Evolutionary conservation across 2,329 filamentous ascomycete genomes (phyloP), one percentile per base, ranked within the genome.

Genomic region (Sporothrix sp.): DNA sequence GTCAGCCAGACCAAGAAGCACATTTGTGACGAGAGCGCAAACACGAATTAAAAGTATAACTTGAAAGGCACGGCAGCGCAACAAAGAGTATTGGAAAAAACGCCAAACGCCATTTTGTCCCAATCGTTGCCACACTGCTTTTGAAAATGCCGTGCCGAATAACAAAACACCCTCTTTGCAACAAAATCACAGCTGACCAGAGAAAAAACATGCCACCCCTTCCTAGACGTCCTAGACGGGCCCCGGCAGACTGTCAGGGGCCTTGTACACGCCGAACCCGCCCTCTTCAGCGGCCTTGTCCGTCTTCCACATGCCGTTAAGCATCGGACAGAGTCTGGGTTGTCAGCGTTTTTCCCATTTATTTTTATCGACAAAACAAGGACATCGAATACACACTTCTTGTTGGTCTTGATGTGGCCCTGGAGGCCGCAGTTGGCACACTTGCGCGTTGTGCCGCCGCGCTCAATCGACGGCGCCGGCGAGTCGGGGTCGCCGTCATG

Each of bases 351-450:
- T 66, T 64, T 59, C 56, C 44, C 48, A 21, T 57, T 21, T 52
- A 52, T 40, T 48, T 25, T 1, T 37, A 56, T 60, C 56, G 58
- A 57, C 4, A 59, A 58, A 55, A 58, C 59, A 63, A 56, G 62
- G 58, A 52, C 44, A 51, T n/a, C n/a, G n/a, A n/a, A n/a, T n/a
- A 37, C 52, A 1, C 13, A 56, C 88, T 96, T 97, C 72, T 96
- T 95, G 74, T 97, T 97, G 43, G 91, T 97, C 70, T 96, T 96
- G 74, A 98, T 98, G 63, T 98, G 93, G 28, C 93, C 93, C 50
- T 95, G 85, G 66, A 93, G 86, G 46, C 93, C 93, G 69, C 93
- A 98, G 67, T 96, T 97, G 58, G 93, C 93, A 70, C 93, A 98
- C 71, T 97, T 97, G 61, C 94, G 79, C 30, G 84, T 84, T 51